Percentiles rank a stretch among this genome's conserved stretches.
phyloP scores from a whole-genome alignment of 495 filamentous ascomycete genomes.

The Alectoria sarmentosa region DNA sequence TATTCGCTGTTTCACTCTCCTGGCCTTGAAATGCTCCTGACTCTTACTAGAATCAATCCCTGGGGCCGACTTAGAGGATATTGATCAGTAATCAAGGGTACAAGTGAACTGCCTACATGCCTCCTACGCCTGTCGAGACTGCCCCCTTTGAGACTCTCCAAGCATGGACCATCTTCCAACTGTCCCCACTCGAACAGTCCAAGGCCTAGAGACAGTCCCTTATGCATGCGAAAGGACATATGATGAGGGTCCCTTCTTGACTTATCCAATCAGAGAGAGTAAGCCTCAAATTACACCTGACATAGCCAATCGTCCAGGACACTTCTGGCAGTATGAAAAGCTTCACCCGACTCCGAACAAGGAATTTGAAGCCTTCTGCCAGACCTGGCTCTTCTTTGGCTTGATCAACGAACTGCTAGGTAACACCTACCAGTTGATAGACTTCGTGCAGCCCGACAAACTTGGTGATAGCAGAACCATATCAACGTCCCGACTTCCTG shows the following conservation, averaged over 20 bases:
- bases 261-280: neutral
- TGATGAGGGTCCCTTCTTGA: constrained; percentile 17
- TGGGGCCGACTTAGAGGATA: no score
- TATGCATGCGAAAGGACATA: constrained; percentile 10
- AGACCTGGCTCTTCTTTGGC: constrained; percentile 21
- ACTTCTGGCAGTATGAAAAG: constrained; percentile 5
- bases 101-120: neutral
- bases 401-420: constrained; percentile 14
- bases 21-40: no score
- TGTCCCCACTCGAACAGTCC: neutral
- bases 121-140: neutral
- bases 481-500: constrained; percentile 1
- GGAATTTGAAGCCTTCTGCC: constrained; percentile 13
- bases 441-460: constrained; percentile 2
- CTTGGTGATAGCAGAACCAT: neutral
- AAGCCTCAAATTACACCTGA: neutral
- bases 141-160: neutral
- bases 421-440: neutral
- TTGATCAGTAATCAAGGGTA: neutral
- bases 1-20: no score
- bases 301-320: neutral
- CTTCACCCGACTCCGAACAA: constrained; percentile 2
- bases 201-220: constrained; percentile 2
- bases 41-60: no score
- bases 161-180: constrained; percentile 17